Base-by-base conservation (phyloP, 306 rosid species). In the Lupinus albus region DNA sequence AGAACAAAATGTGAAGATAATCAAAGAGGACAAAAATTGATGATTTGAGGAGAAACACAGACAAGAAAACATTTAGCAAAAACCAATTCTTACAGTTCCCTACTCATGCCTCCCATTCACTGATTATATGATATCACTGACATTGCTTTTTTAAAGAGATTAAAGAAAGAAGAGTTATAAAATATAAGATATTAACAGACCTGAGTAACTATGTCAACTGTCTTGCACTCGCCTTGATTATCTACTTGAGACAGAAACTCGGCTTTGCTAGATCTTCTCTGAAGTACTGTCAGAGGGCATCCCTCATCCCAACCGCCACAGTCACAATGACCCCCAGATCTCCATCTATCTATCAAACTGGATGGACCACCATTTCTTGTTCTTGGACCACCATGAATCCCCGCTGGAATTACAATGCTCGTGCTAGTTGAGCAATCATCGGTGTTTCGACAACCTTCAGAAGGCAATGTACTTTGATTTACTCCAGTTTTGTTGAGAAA, bases 261-360 rank as follows among this genome's bases (percentile, higher is more conserved):
- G 7, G 64, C 81, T 42, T 75, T 76, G 70, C 69, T 64, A 17
- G 83, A 75, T 82, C 75, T 60, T 56, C 84, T 83, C 69, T 85
- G 72, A 61, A 88, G 88, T 33, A 91, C 80, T 2, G 96, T 88
- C 49, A 94, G 80, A 64, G 97, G 92, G 61, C 99, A 94, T 56
- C 99, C 99, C 63, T 85, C 76, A 76, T 94, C 99, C 99, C 99
- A 94, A 81, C 99, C 99, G 56, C 97, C 99, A 75, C 99, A 94
- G 72, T 91, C 92, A 64, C 99, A 94, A 44, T 32, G 81, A 42
- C 99, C 97, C 4, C 85, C 89, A 4, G 95, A 94, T 82, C 84
- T 82, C 99, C 99, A 94, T 71, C 97, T 84, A 36, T 94, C 95
- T 14, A 67, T 83, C 74, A 94, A 84, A 79, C 89, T 85, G 7